Conservation (phyloP, 352 stramenopile species). For the Phytophthora citrophthora region DNA sequence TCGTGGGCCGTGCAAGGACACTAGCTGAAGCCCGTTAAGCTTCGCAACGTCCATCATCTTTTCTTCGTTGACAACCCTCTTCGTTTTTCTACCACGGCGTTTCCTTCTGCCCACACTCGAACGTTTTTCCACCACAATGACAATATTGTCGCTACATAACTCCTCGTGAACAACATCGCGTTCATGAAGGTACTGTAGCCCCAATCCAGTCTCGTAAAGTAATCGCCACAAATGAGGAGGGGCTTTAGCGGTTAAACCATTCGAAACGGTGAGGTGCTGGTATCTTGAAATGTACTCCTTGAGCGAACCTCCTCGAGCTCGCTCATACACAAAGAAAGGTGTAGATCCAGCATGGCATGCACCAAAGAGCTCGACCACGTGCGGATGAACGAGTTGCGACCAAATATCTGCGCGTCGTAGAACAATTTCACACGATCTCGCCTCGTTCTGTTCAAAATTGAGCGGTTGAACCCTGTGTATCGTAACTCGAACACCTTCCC, state of each 20-base stretch:
- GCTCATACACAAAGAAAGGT: constrained; percentile 38
- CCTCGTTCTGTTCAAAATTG: background rate
- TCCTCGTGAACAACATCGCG: constrained; percentile 37
- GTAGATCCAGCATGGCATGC: constrained; percentile 24
- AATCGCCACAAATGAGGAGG: constrained; percentile 23
- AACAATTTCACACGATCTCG: constrained; percentile 18
- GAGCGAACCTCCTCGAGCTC: constrained; percentile 19
- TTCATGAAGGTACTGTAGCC: constrained; percentile 42
- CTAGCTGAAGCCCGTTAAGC: constrained; percentile 23
- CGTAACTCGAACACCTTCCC: constrained; percentile 37
- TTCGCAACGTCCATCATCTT: constrained; percentile 31
- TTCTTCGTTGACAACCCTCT: background rate
- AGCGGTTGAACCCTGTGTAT: constrained; percentile 1
- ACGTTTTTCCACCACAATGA: constrained; percentile 28
- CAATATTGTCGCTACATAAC: constrained; percentile 27
- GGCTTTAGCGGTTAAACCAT: background rate
- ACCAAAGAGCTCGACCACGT: constrained; percentile 39
- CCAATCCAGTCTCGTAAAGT: constrained; percentile 31
- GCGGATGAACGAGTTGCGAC: constrained; percentile 42
- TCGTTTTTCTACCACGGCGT: background rate
- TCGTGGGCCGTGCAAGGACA: constrained; percentile 4
- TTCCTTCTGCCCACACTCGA: background rate
- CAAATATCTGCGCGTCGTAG: constrained; percentile 32
- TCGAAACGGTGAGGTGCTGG: background rate
- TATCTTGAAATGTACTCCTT: constrained; percentile 14